Base-by-base conservation (phyloP, 257 asterid genomes). In the Leptodermis oblonga region DNA sequence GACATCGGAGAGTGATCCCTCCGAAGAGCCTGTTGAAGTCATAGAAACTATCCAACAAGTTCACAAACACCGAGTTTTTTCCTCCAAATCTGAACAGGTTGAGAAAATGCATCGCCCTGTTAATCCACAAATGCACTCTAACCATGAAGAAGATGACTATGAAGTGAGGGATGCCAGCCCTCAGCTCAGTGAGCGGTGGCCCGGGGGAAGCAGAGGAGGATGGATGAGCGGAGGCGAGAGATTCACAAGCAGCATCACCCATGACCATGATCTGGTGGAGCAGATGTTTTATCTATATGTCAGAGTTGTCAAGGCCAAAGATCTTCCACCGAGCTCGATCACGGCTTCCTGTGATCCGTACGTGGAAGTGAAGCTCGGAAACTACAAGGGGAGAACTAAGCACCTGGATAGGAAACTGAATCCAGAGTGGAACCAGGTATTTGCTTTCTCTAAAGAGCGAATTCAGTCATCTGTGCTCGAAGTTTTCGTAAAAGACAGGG, bases 381-480 rank as follows among this genome's bases (percentile, higher is more conserved):
- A 90, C 81, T 90, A 88, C 83, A 85, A 62, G 70, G 97, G 97
- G 34, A 46, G 84, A 26, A 88, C 97, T 0, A 76, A 54, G 67
- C 92, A 86, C 36, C 26, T 81, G 0, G 93, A 86, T 30, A 80
- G 73, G 70, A 84, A 67, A 28, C 62, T 51, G 60, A 85, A 78
- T 41, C 96, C 93, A 0, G 96, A 90, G 46, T 90, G 96, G 97
- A 86, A 86, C 82, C 95, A 88, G 70, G 95, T 84, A 0, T 88
- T 86, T 67, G 83, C 91, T 67, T 90, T 90, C 87, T 83, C 97
- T 61, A 88, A 88, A 70, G 97, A 90, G 4, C 68, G 84, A 8
- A 73, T 90, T 64, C 92, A 88, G 13, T 88, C 97, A 0, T 86
- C 96, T 13, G 25, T 75, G 26, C 87, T 90, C 0, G 94, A 90